A percentile compares a stretch with the other conserved stretches of the same genome.
phyloP scores from a whole-genome alignment of 306 rosid species.

The Citrullus colocynthis region DNA sequence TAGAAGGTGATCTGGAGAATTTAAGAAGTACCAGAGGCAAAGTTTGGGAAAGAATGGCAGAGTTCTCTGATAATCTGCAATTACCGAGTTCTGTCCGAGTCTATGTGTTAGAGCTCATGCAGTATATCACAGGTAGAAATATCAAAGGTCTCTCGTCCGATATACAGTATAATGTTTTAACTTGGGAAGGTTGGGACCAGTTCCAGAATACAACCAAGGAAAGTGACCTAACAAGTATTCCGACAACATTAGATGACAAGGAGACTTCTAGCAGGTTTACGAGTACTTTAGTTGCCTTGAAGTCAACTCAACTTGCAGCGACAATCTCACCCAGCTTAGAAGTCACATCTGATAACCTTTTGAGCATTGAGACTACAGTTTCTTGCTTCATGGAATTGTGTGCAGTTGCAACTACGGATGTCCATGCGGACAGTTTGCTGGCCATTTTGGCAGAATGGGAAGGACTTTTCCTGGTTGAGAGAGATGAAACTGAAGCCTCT shows the following conservation, averaged over 20 bases:
- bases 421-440: slow-evolving; percentile 51
- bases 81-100: slow-evolving; percentile 77
- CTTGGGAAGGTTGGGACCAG: slow-evolving; percentile 95
- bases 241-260: slow-evolving; percentile 34
- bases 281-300: slow-evolving; percentile 84
- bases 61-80: slow-evolving; percentile 77
- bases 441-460: slow-evolving; percentile 85
- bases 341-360: slow-evolving; percentile 57
- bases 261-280: slow-evolving; percentile 69
- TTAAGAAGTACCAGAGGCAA: slow-evolving; percentile 60
- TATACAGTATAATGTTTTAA: slow-evolving; percentile 44
- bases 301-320: slow-evolving; percentile 69
- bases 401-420: slow-evolving; percentile 39
- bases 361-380: slow-evolving; percentile 44
- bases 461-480: slow-evolving; percentile 46
- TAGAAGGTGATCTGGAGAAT: slow-evolving; percentile 65
- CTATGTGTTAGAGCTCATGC: slow-evolving; percentile 78
- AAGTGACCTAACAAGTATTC: slow-evolving; percentile 29
- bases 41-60: slow-evolving; percentile 78
- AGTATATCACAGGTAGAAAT: slow-evolving; percentile 62
- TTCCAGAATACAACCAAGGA: slow-evolving; percentile 30
- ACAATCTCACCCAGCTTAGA: slow-evolving; percentile 66
- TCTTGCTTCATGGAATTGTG: slow-evolving; percentile 69
- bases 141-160: slow-evolving; percentile 66
- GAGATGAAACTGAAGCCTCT: slow-evolving; percentile 31